phyloP scores from a whole-genome alignment of 1,284 basidiomycete genomes.

The Ganoderma sinense region DNA sequence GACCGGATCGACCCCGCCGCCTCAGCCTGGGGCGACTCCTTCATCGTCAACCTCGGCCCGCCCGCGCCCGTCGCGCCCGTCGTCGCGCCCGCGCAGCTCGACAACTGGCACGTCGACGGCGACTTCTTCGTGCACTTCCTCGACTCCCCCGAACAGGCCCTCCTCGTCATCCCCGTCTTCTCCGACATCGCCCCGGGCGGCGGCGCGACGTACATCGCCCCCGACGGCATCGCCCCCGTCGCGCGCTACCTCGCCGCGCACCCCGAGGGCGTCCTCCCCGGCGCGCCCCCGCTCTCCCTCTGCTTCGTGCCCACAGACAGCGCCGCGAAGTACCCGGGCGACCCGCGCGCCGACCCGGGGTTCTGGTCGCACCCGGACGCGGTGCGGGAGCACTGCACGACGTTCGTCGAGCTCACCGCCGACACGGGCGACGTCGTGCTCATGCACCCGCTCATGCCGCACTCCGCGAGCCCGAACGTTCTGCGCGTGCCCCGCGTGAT shows the following conservation, averaged over 20 bases:
- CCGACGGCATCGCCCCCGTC: conserved; percentile 58
- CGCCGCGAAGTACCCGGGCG: conserved; percentile 41
- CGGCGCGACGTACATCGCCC: conserved; percentile 64
- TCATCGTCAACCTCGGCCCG: conserved; percentile 65
- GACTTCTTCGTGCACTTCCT: conserved; percentile 72
- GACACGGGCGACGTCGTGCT: conserved; percentile 66
- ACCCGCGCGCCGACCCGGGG: conserved; percentile 48
- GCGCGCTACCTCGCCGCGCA: conserved; percentile 62
- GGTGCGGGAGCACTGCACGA: conserved; percentile 47
- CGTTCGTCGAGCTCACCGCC: conserved; percentile 65
- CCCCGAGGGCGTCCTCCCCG: conserved; percentile 61
- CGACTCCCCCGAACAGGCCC: conserved; percentile 67
- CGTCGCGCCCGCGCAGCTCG: conserved; percentile 51
- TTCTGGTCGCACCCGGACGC: conserved; percentile 53
- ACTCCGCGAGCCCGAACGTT: conserved; percentile 68
- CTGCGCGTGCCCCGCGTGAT: conserved; percentile 61
- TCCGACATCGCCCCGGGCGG: conserved; percentile 59
- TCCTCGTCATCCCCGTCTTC: conserved; percentile 67
- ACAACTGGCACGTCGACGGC: conserved; percentile 72
- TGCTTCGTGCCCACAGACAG: conserved; percentile 55
- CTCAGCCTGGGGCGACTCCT: conserved; percentile 62
- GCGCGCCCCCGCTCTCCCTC: conserved; percentile 47
- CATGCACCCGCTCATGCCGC: conserved; percentile 70
- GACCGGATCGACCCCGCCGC: conserved; percentile 59
- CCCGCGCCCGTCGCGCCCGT: conserved; percentile 46